Percentiles rank a stretch among this genome's conserved stretches.
Evolutionary conservation across 495 filamentous ascomycete species (phyloP).

Genomic region (Podospora australis): DNA sequence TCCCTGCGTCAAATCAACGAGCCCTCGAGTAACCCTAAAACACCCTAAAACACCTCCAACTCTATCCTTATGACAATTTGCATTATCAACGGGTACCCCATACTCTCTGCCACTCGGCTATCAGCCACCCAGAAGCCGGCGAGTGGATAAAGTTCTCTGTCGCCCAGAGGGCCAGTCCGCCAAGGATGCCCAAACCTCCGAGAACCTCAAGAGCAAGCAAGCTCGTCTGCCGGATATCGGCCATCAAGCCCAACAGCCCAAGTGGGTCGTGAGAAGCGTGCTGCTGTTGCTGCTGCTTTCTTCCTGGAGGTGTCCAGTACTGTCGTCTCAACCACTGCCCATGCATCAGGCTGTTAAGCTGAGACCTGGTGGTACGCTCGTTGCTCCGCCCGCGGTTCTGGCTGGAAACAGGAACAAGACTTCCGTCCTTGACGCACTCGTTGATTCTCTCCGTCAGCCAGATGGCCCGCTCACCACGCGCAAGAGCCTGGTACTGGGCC

Average conservation of each 20-base stretch:
- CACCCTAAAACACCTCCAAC: no score
- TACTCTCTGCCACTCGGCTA: conserved; percentile 25
- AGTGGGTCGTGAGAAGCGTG: conserved; percentile 58
- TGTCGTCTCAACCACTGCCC: neutral
- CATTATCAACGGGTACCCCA: no score
- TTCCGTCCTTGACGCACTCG: conserved; percentile 69
- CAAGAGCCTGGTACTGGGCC: conserved; percentile 64
- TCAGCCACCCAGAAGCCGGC: conserved; percentile 18
- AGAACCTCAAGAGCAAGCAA: conserved; percentile 71
- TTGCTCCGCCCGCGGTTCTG: conserved; percentile 3
- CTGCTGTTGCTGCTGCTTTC: conserved; percentile 31
- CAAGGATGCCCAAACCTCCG: conserved; percentile 67
- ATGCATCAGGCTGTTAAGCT: neutral
- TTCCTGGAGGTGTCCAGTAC: neutral
- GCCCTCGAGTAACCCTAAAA: no score
- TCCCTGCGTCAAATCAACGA: no score
- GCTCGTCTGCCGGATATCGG: conserved; percentile 58
- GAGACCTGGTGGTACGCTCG: conserved; percentile 2
- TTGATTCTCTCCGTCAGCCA: conserved; percentile 73
- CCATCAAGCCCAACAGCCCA: conserved; percentile 63
- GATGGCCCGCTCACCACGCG: conserved; percentile 63
- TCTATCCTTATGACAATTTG: no score
- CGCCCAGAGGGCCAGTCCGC: conserved; percentile 63
- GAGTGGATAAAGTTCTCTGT: conserved; percentile 25
- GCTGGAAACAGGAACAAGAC: conserved; percentile 43